These are phyloP conservation scores for Globisporangium splendens DNA, from an alignment of 352 stramenopile genomes.

Conservation along the genomic window DNA sequence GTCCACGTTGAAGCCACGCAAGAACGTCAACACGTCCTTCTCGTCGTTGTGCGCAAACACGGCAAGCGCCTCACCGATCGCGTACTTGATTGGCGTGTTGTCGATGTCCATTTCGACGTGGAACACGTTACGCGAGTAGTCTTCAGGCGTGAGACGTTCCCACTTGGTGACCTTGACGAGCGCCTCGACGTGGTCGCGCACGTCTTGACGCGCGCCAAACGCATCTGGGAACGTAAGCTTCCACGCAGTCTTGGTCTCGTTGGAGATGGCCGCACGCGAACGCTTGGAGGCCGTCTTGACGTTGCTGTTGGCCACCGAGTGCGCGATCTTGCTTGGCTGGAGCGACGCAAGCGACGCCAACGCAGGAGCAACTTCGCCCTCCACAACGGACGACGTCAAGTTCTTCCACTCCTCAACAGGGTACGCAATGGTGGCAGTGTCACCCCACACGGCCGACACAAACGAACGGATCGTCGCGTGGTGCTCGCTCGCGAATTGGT, in stretches of 20 bases:
- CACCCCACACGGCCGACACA: constrained; percentile 57
- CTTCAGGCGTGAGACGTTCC: constrained; percentile 68
- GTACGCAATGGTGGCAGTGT: constrained; percentile 49
- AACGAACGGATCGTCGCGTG: constrained; percentile 52
- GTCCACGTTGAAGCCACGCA: constrained; percentile 62
- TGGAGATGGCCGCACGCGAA: constrained; percentile 33
- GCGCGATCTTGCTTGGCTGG: constrained; percentile 52
- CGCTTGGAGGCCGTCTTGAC: constrained; percentile 29
- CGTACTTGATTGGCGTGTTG: constrained; percentile 79
- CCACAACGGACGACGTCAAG: constrained; percentile 14
- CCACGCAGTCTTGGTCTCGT: constrained; percentile 62
- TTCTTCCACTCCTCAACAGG: constrained; percentile 40
- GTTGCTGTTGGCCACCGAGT: constrained; percentile 24
- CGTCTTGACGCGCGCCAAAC: constrained; percentile 41
- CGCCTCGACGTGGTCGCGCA: constrained; percentile 70
- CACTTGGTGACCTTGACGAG: constrained; percentile 75
- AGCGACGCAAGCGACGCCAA: constrained; percentile 31
- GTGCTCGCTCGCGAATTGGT: constrained; percentile 31
- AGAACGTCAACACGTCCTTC: constrained; percentile 67
- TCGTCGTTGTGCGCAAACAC: constrained; percentile 85
- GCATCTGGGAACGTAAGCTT: constrained; percentile 62
- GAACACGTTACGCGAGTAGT: constrained; percentile 87
- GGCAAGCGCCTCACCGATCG: constrained; percentile 77
- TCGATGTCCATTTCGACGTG: constrained; percentile 86
- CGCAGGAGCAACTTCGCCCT: constrained; percentile 2